phyloP scores from a whole-genome alignment of 331 rosid species.

The Spiraea crenata region DNA sequence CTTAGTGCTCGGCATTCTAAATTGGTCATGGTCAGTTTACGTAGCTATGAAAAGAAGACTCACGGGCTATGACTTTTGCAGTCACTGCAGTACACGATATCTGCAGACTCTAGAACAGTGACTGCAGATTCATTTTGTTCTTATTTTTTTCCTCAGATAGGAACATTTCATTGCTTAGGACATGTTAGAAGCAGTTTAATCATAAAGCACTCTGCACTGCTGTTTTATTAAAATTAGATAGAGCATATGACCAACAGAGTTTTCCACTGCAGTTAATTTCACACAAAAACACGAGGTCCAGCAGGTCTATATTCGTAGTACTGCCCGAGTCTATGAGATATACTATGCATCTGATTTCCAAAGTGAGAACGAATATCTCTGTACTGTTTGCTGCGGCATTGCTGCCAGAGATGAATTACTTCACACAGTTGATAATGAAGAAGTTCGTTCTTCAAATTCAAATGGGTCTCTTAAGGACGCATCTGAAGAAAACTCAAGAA shows the following conservation, averaged over 20 bases:
- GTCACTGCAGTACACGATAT: no score
- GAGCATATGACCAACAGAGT: conserved; percentile 13
- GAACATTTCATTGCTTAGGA: neutral
- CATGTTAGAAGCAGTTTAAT: neutral
- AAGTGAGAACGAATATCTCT: conserved; percentile 57
- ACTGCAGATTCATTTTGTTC: neutral
- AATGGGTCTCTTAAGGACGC: conserved; percentile 29
- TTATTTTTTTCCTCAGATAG: neutral
- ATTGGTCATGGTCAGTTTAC: neutral
- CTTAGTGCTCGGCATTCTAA: neutral
- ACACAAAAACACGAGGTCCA: conserved; percentile 56
- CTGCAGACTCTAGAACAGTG: no score
- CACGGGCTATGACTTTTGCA: no score
- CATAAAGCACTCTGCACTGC: neutral
- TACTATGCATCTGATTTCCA: conserved; percentile 42
- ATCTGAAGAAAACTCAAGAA: conserved; percentile 35
- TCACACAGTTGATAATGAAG: conserved; percentile 29
- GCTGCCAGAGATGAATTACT: conserved; percentile 67
- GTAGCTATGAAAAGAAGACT: neutral
- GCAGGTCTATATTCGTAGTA: conserved; percentile 79
- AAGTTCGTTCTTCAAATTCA: conserved; percentile 26
- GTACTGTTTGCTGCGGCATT: conserved; percentile 69
- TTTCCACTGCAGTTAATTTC: conserved; percentile 55
- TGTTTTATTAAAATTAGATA: neutral
- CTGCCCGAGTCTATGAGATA: conserved; percentile 79